Conservation (phyloP, 1,284 basidiomycete species). For the Ceratobasidium sp. region DNA sequence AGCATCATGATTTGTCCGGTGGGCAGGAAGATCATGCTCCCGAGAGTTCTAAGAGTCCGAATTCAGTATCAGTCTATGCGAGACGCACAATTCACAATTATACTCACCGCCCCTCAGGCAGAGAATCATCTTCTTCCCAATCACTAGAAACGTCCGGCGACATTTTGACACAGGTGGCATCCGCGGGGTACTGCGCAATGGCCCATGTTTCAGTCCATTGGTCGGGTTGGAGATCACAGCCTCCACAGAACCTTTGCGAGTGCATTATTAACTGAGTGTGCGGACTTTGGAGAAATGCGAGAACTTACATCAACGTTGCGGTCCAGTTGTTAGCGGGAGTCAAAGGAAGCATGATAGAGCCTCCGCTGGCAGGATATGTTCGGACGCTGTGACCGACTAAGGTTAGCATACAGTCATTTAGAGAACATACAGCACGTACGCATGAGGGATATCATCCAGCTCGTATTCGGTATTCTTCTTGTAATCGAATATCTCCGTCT, state of each 20-base stretch:
- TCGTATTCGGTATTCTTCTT: constrained; percentile 63
- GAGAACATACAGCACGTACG: constrained; percentile 1
- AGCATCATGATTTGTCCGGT: constrained; percentile 76
- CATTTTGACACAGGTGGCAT: constrained; percentile 67
- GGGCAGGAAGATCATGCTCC: constrained; percentile 80
- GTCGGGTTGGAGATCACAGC: constrained; percentile 78
- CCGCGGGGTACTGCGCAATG: constrained; percentile 61
- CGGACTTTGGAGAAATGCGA: not conserved
- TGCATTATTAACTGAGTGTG: constrained; percentile 81
- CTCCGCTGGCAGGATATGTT: constrained; percentile 94
- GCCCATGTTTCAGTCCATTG: constrained; percentile 64
- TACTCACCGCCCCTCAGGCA: constrained; percentile 65
- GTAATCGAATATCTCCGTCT: constrained; percentile 70
- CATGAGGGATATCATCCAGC: constrained; percentile 46
- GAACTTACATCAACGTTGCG: constrained; percentile 70
- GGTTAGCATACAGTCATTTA: constrained; percentile 66
- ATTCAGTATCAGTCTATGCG: constrained; percentile 60
- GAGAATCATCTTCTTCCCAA: constrained; percentile 78
- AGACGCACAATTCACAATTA: not conserved
- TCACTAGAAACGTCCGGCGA: constrained; percentile 76
- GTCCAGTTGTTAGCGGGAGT: constrained; percentile 90
- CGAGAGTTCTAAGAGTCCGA: constrained; percentile 74
- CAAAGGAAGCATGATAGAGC: constrained; percentile 89
- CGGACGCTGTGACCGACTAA: constrained; percentile 62
- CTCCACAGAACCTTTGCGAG: constrained; percentile 79